Conservation (phyloP, 441 rosid genomes). For the Pelargonium citronellum region DNA sequence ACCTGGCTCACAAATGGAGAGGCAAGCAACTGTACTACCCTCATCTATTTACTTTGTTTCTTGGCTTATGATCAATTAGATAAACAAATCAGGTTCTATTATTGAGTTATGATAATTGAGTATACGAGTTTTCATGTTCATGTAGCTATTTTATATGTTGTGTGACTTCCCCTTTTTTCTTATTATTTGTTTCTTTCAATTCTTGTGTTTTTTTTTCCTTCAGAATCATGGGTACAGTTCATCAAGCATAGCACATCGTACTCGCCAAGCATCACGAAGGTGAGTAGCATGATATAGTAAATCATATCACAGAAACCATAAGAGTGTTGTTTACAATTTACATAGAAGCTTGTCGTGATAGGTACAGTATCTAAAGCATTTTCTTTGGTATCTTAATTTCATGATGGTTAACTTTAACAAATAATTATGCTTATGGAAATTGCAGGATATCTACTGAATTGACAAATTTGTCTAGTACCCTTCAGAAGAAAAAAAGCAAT, state of each 20-base stretch:
- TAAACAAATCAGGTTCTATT: background rate
- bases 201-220: conserved; percentile 17
- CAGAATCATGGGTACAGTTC: conserved; percentile 47
- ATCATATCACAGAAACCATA: background rate
- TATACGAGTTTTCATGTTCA: background rate
- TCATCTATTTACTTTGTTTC: background rate
- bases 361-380: background rate
- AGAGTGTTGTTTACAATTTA: background rate
- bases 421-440: background rate
- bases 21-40: conserved; percentile 37
- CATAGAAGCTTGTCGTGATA: background rate
- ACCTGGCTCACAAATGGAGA: conserved; percentile 72
- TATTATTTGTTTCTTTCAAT: background rate
- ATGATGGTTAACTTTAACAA: background rate
- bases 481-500: conserved; percentile 40
- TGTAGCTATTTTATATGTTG: background rate
- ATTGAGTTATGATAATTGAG: background rate
- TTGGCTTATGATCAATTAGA: conserved; percentile 4
- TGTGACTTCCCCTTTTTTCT: background rate
- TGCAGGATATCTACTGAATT: conserved; percentile 49
- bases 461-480: conserved; percentile 20
- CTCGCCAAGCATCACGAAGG: conserved; percentile 60
- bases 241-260: conserved; percentile 44
- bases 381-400: conserved; percentile 3
- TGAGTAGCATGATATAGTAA: conserved; percentile 15